These are phyloP conservation scores for Przewalskia tangutica DNA, from an alignment of 257 asterid species.

Conservation along the genomic window DNA sequence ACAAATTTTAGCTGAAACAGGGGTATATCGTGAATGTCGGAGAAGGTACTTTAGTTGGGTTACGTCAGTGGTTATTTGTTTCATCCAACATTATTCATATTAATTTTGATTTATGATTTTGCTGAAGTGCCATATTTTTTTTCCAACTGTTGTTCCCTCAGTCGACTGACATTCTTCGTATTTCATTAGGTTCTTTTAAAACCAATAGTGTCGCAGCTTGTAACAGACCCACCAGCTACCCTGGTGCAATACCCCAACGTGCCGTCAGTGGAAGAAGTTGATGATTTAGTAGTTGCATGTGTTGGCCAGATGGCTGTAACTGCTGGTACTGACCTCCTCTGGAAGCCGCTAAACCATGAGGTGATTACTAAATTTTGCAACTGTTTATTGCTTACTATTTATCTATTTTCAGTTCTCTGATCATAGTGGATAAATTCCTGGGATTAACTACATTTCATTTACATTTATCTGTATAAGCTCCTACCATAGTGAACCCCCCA, in stretches of 20 bases:
- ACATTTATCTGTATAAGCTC: neutral
- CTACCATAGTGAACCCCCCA: neutral
- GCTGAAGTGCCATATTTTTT: neutral
- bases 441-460: neutral
- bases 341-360: conserved; percentile 96
- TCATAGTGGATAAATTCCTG: neutral
- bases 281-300: conserved; percentile 60
- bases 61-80: neutral
- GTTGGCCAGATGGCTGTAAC: conserved; percentile 91
- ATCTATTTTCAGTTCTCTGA: neutral
- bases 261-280: conserved; percentile 65
- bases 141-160: neutral
- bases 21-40: neutral
- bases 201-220: conserved; percentile 78
- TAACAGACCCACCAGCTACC: conserved; percentile 51
- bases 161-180: neutral
- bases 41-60: neutral
- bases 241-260: conserved; percentile 34
- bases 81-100: neutral
- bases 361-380: conserved; percentile 18
- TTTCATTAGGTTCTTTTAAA: conserved; percentile 65
- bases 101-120: neutral
- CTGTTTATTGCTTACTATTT: neutral
- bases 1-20: neutral
- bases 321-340: conserved; percentile 82